A percentile compares a stretch with the other conserved stretches of the same genome.
Conservation (phyloP, 352 stramenopile species). For the Phytopythium vexans region DNA sequence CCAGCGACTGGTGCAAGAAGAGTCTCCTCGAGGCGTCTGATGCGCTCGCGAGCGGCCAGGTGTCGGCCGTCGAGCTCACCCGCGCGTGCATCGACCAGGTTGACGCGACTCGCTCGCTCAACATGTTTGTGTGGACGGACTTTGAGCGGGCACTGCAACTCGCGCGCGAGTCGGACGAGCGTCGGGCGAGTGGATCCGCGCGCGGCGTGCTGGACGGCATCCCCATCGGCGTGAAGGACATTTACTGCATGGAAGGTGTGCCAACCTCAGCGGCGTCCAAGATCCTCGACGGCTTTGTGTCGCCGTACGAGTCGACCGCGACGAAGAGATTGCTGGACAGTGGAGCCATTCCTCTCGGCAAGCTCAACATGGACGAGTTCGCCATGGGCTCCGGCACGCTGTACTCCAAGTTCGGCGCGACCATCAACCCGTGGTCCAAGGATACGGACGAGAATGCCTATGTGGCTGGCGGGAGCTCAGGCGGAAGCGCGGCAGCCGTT, state of each 20-base stretch:
- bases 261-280: constrained; percentile 88
- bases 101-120: constrained; percentile 57
- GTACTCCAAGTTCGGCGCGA: constrained; percentile 87
- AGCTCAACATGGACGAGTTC: constrained; percentile 99
- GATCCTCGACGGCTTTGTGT: constrained; percentile 89
- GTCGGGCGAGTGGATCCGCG: constrained; percentile 36
- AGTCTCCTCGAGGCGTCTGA: constrained; percentile 52
- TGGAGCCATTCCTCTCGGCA: constrained; percentile 93
- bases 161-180: constrained; percentile 75
- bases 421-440: constrained; percentile 87
- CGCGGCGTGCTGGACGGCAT: constrained; percentile 91
- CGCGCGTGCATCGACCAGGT: constrained; percentile 73
- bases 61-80: constrained; percentile 64
- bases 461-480: constrained; percentile 92
- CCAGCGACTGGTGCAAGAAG: constrained; percentile 61
- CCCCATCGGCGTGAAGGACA: constrained; percentile 95
- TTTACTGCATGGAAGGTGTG: constrained; percentile 89
- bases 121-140: constrained; percentile 81
- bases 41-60: constrained; percentile 38
- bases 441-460: constrained; percentile 48
- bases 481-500: constrained; percentile 92
- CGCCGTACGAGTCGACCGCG: constrained; percentile 88
- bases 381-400: constrained; percentile 96
- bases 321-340: constrained; percentile 82
- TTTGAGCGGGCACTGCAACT: constrained; percentile 64